These are phyloP conservation scores for Phyllostachys edulis DNA, from an alignment of 176 grass and related monocot species.

Conservation along the genomic window DNA sequence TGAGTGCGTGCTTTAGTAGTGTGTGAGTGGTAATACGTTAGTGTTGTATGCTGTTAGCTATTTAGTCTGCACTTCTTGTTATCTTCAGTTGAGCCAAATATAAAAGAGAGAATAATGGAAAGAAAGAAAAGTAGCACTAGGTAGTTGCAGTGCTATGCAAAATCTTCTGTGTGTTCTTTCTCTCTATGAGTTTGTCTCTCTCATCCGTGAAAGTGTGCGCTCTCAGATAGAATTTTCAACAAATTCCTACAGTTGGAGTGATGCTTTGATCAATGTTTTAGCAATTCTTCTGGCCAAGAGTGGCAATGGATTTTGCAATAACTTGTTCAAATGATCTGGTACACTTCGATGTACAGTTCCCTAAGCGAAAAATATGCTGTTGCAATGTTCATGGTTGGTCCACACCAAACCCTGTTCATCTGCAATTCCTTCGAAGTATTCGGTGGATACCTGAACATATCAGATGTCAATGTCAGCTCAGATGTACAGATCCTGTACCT, in stretches of 20 bases:
- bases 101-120: too few species aligned
- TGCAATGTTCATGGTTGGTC: neutral
- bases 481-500: neutral
- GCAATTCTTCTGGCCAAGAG: neutral
- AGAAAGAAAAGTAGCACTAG: too few species aligned
- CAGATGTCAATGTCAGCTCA: constrained; percentile 1
- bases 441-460: neutral
- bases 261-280: neutral
- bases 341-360: neutral
- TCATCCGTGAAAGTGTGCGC: too few species aligned
- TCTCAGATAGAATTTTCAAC: too few species aligned
- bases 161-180: too few species aligned
- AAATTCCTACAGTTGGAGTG: neutral
- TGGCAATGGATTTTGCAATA: neutral
- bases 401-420: neutral
- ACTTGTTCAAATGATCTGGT: neutral
- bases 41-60: too few species aligned
- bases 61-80: too few species aligned
- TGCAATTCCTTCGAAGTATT: neutral
- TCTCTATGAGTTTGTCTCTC: too few species aligned
- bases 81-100: too few species aligned
- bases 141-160: too few species aligned
- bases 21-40: too few species aligned
- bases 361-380: neutral
- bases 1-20: too few species aligned